A percentile compares a stretch with the other conserved stretches of the same genome.
Evolutionary conservation across 805 yeast species (phyloP).

Genomic region (Saccharomyces kudriavzevii): DNA sequence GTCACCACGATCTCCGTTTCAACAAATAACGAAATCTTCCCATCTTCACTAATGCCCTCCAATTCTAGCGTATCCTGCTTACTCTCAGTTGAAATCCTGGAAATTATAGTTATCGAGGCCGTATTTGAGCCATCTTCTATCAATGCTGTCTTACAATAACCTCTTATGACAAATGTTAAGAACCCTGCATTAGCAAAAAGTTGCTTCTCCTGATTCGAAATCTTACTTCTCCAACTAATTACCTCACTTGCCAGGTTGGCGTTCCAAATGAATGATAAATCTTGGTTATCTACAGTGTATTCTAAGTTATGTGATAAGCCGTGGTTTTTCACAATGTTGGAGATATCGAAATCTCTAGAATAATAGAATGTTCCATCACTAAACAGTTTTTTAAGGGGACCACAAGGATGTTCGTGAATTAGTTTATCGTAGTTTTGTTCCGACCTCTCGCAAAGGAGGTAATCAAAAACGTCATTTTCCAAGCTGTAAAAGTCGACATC

Average conservation of each 20-base stretch:
- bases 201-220: slow-evolving; percentile 50
- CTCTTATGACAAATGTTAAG: slow-evolving; percentile 78
- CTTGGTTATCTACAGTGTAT: slow-evolving; percentile 44
- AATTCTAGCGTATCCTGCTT: slow-evolving; percentile 83
- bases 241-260: slow-evolving; percentile 74
- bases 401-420: slow-evolving; percentile 67
- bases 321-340: slow-evolving; percentile 68
- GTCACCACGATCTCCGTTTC: slow-evolving; percentile 79
- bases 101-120: slow-evolving; percentile 59
- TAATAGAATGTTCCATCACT: slow-evolving; percentile 82
- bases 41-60: slow-evolving; percentile 86
- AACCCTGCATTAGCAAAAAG: slow-evolving; percentile 62
- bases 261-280: slow-evolving; percentile 86
- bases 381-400: slow-evolving; percentile 61
- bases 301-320: slow-evolving; percentile 39
- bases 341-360: slow-evolving; percentile 83
- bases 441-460: slow-evolving; percentile 18
- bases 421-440: slow-evolving; percentile 27
- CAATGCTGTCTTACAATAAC: slow-evolving; percentile 68
- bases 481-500: slow-evolving; percentile 61
- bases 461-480: slow-evolving; percentile 48
- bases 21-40: slow-evolving; percentile 83
- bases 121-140: slow-evolving; percentile 19
- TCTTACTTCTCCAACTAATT: slow-evolving; percentile 57
- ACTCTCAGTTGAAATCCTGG: slow-evolving; percentile 82